Percentiles rank a stretch among this genome's conserved stretches.
Conservation (phyloP, 306 rosid genomes). For the cucumber (Cucumis sativus) region Cucumber_9930_V3 NC_026657.2:24863501-24864000, state of each 20-base stretch:
- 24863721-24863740: conserved; percentile 3
- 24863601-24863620: too few species aligned
- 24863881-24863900: background rate
- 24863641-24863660: too few species aligned
- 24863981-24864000: background rate
- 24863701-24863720: background rate
- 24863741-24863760: background rate
- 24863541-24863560: too few species aligned
- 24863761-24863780: background rate
- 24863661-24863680: background rate
- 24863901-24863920: background rate
- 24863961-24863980: background rate
- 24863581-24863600: too few species aligned
- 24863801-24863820: background rate
- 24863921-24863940: background rate
- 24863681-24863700: background rate
- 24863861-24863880: too few species aligned
- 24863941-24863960: too few species aligned
- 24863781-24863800: background rate
- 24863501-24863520: too few species aligned
- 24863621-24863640: too few species aligned
- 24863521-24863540: too few species aligned
- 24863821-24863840: background rate
- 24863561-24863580: too few species aligned
- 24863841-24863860: background rate